phyloP scores from a whole-genome alignment of 2,329 filamentous ascomycete genomes.

The Alternaria longipes region DNA sequence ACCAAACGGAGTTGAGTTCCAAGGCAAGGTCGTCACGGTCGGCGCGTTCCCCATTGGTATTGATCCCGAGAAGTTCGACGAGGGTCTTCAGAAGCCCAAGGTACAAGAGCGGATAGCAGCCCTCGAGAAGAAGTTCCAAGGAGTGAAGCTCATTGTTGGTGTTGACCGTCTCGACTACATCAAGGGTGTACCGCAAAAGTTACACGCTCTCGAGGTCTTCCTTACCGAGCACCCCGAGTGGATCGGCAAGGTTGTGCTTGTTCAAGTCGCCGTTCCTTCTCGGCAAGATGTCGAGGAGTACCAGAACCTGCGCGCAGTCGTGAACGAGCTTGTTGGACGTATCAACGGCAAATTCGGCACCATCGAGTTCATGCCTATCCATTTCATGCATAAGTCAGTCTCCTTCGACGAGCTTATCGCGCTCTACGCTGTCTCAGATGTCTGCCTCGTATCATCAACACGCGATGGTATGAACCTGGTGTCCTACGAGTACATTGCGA shows the following conservation, averaged over 20 bases:
- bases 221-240: conserved; percentile 96
- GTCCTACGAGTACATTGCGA: conserved; percentile 97
- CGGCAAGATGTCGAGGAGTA: conserved; percentile 98
- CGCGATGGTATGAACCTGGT: conserved; percentile 99
- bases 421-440: conserved; percentile 90
- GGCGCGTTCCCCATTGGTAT: conserved; percentile 98
- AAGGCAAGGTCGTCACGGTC: conserved; percentile 87
- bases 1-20: conserved; percentile 91
- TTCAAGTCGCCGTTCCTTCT: conserved; percentile 94
- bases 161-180: conserved; percentile 98
- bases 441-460: conserved; percentile 92
- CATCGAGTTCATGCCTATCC: conserved; percentile 98
- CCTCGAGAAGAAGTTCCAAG: conserved; percentile 89
- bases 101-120: conserved; percentile 88
- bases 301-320: conserved; percentile 91
- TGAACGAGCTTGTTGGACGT: conserved; percentile 94
- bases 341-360: conserved; percentile 98
- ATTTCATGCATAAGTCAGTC: conserved; percentile 97
- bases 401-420: conserved; percentile 94
- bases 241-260: conserved; percentile 96
- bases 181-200: conserved; percentile 97
- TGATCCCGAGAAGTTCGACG: conserved; percentile 94
- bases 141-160: conserved; percentile 94
- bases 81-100: conserved; percentile 83
- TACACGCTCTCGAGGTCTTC: conserved; percentile 96